A percentile compares a stretch with the other conserved stretches of the same genome.
phyloP scores from a whole-genome alignment of 2,329 filamentous ascomycete genomes.

The Exophiala sp. region DNA sequence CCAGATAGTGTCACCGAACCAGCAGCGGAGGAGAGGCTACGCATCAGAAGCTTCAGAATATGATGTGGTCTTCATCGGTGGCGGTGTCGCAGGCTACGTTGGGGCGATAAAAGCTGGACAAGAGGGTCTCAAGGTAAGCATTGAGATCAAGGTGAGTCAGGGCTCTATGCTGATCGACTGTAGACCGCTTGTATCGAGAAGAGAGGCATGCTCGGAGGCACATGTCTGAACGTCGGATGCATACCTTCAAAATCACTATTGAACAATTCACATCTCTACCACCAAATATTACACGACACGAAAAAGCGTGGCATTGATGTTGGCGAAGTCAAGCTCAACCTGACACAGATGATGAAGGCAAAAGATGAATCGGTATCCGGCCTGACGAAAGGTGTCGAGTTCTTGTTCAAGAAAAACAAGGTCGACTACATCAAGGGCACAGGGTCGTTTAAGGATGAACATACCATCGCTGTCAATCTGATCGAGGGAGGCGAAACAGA shows the following conservation, averaged over 20 bases:
- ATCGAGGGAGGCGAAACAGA: constrained; percentile 87
- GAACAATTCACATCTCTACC: constrained; percentile 99
- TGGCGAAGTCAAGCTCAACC: constrained; percentile 93
- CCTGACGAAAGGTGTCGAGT: constrained; percentile 96
- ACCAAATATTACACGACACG: constrained; percentile 93
- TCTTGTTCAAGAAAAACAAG: constrained; percentile 98
- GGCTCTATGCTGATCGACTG: constrained; percentile 14
- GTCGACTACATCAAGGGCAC: constrained; percentile 97
- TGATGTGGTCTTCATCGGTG: constrained; percentile 95
- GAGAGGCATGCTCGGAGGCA: constrained; percentile 89
- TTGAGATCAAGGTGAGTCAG: neutral
- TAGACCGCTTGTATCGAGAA: constrained; percentile 98
- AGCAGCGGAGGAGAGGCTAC: constrained; percentile 25
- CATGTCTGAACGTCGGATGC: constrained; percentile 97
- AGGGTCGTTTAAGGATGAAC: constrained; percentile 79
- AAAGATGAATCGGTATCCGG: constrained; percentile 88
- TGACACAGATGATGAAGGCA: constrained; percentile 94
- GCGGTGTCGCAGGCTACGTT: constrained; percentile 97
- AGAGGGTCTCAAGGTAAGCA: constrained; percentile 83
- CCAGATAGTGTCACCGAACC: constrained; percentile 26
- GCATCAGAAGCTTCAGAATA: constrained; percentile 67
- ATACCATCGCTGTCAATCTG: constrained; percentile 87
- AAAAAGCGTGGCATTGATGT: constrained; percentile 98
- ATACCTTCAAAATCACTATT: constrained; percentile 99
- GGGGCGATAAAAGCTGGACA: constrained; percentile 98